These are phyloP conservation scores for Cladosporium halotolerans DNA, from an alignment of 2,329 filamentous ascomycete genomes.

Conservation along the genomic window DNA sequence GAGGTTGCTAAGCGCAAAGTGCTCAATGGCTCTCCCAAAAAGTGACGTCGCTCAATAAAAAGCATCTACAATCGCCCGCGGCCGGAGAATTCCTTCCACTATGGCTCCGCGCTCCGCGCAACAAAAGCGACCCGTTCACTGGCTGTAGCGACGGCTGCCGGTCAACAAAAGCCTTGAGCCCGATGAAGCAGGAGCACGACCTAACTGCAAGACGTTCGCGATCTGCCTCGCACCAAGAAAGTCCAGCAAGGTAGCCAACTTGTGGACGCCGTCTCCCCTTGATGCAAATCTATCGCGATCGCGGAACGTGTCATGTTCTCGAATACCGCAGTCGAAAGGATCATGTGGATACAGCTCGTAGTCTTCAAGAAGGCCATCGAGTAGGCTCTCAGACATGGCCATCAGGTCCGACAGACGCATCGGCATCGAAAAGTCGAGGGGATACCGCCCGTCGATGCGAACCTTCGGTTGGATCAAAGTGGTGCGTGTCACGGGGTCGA, in stretches of 20 bases:
- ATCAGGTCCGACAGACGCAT: constrained; percentile 23
- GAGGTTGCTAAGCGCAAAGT: no score
- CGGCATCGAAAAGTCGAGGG: constrained; percentile 23
- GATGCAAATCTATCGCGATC: not conserved
- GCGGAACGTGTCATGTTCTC: not conserved
- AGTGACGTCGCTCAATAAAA: no score
- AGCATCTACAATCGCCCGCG: no score
- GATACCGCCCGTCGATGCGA: constrained; percentile 27
- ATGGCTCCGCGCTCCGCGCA: no score
- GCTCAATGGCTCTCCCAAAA: no score
- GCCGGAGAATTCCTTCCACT: no score
- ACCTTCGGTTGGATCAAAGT: constrained; percentile 31
- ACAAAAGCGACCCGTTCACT: not conserved
- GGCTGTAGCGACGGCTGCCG: not conserved
- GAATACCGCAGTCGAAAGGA: constrained; percentile 9
- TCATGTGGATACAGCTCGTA: constrained; percentile 19
- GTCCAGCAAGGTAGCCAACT: constrained; percentile 18
- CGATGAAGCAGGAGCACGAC: not conserved
- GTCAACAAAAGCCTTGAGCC: not conserved
- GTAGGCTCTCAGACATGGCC: constrained; percentile 22
- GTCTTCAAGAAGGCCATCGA: constrained; percentile 26
- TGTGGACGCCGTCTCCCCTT: not conserved
- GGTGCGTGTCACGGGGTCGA: constrained; percentile 18
- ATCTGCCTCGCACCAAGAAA: constrained; percentile 19
- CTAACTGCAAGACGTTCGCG: constrained; percentile 8